Percentiles rank a stretch among this genome's conserved stretches.
phyloP scores from a whole-genome alignment of 805 yeast species.

The Nakazawaea ambrosiae region DNA sequence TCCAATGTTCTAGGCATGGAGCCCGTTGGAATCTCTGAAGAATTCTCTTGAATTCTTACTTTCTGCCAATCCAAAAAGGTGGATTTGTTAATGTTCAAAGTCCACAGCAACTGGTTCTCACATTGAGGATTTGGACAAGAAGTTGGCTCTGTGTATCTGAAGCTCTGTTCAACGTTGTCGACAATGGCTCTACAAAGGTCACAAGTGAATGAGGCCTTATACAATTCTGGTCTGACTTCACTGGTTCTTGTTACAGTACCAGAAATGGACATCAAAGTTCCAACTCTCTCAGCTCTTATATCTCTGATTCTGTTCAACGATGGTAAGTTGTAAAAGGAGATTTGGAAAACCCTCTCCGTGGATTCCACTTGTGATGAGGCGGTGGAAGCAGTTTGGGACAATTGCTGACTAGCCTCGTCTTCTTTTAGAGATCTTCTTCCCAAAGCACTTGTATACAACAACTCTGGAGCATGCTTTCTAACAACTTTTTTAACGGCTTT shows the following conservation, averaged over 20 bases:
- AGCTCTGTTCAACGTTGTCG: constrained; percentile 87
- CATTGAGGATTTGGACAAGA: constrained; percentile 86
- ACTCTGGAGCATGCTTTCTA: constrained; percentile 66
- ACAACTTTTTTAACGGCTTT: constrained; percentile 69
- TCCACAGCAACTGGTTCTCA: constrained; percentile 81
- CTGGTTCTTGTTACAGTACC: constrained; percentile 96
- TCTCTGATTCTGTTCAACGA: constrained; percentile 81
- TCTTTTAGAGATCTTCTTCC: constrained; percentile 22
- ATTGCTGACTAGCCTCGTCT: constrained; percentile 20
- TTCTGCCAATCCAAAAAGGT: constrained; percentile 95
- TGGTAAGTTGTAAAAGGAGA: constrained; percentile 84
- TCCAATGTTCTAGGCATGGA: constrained; percentile 98
- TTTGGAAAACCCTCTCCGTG: constrained; percentile 75
- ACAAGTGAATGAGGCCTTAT: constrained; percentile 81
- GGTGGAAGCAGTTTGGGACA: constrained; percentile 28
- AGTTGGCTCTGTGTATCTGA: constrained; percentile 91
- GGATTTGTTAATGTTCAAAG: constrained; percentile 74
- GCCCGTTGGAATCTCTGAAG: constrained; percentile 96
- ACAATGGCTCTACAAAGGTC: constrained; percentile 80
- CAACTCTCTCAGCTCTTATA: constrained; percentile 82
- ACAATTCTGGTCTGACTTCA: constrained; percentile 93
- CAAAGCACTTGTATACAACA: constrained; percentile 42
- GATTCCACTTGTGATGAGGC: constrained; percentile 39
- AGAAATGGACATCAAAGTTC: constrained; percentile 72
- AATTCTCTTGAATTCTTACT: constrained; percentile 89